These are phyloP conservation scores for Xylariaceae sp. DNA, from an alignment of 2,329 filamentous ascomycete species.

Conservation along the genomic window DNA sequence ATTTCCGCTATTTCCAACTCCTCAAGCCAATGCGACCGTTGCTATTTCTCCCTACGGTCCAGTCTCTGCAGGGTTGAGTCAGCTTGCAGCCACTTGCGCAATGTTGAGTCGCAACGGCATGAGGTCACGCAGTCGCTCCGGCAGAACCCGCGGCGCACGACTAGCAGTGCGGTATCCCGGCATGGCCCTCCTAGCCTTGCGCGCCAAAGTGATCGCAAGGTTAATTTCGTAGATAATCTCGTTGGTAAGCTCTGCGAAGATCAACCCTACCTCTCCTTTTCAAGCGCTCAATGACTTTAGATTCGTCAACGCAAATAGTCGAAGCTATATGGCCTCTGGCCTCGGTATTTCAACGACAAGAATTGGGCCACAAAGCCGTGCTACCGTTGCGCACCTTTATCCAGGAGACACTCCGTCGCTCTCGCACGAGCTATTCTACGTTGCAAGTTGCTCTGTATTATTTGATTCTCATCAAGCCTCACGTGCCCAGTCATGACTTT, in stretches of 20 bases:
- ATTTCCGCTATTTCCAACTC: conserved; percentile 56
- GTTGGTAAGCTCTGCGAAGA: conserved; percentile 72
- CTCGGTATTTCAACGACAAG: conserved; percentile 69
- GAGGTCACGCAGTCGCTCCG: conserved; percentile 57
- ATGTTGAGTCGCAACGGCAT: conserved; percentile 32
- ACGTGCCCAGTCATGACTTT: conserved; percentile 77
- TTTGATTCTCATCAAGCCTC: conserved; percentile 85
- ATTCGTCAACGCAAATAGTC: conserved; percentile 95
- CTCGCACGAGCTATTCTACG: conserved; percentile 94
- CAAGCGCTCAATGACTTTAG: conserved; percentile 47
- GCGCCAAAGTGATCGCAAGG: conserved; percentile 85
- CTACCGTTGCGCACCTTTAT: conserved; percentile 92
- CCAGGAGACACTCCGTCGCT: conserved; percentile 91
- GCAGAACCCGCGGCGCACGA: conserved; percentile 57
- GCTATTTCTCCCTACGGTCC: conserved; percentile 32
- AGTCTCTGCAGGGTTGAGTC: conserved; percentile 4
- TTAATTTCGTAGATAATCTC: conserved; percentile 91
- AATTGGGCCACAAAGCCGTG: conserved; percentile 68
- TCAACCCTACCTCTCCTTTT: conserved; percentile 14
- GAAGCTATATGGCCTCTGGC: conserved; percentile 96
- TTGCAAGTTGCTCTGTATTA: conserved; percentile 96
- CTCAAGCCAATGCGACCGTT: conserved; percentile 44
- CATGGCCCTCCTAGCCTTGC: conserved; percentile 68
- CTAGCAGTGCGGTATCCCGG: conserved; percentile 48
- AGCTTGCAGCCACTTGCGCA: conserved; percentile 26